Base-by-base conservation (phyloP, 139 green algal species). In the Chara braunii region DNA sequence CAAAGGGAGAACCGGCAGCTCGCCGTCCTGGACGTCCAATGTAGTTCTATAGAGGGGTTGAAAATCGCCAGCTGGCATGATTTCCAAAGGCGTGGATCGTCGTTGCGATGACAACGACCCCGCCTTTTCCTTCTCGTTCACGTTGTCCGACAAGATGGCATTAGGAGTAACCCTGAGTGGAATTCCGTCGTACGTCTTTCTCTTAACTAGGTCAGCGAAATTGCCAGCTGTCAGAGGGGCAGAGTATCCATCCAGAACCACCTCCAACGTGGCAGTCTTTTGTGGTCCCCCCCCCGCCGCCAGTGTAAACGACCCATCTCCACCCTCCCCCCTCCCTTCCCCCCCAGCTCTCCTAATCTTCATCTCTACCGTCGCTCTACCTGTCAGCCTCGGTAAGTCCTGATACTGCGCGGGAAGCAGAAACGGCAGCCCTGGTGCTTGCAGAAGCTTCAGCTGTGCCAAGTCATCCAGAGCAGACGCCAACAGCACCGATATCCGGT, bases 1-100 rank as follows among this genome's bases (percentile, higher is more conserved):
- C 34, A 83, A 59, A 2, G 77, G 77, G 32, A 83, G 48, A 33
- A 81, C 57, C 5, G 77, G 74, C 23, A 80, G 31, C 59, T 83
- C 77, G 2, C 75, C 75, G 12, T 80, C 68, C 59, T 62, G 44
- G 22, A 83, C 60, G 22, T 83, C 76, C 4, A 84, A 45, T 8
- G 67, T 75, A 29, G 50, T 60, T 11, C 75, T 30, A 57, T 84
- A 84, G 30, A 64, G 12, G 23, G 78, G 78, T 30, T 81, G 66
- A 50, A 84, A 83, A 37, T 76, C 68, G 24, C 75, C 78, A 18
- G 44, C 66, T 26, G 37, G 69, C 40, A 71, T 43, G 11, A 84
- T 77, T 66, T 84, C 68, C n/a, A 77, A 61, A 14, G 70, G 62
- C 34, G n/a, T n/a, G n/a, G n/a, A n/a, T n/a, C n/a, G n/a, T 23